phyloP scores from a whole-genome alignment of 441 rosid species.

The Adansonia gregorii region DNA sequence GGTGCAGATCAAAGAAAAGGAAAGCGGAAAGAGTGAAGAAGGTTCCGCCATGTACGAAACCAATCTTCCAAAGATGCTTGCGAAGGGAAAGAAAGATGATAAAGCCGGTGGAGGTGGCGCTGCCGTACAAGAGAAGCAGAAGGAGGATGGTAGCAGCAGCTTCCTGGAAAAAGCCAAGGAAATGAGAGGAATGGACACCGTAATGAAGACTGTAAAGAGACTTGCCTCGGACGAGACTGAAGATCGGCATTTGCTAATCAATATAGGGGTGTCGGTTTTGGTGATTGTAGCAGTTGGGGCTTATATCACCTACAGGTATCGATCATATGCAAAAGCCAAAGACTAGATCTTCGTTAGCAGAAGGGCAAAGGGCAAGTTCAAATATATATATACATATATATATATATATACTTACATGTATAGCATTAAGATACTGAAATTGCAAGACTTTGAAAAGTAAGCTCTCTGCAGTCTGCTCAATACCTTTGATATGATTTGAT shows the following conservation, averaged over 20 bases:
- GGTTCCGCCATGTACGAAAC: neutral
- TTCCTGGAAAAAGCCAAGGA: slow-evolving; percentile 16
- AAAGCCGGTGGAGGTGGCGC: neutral
- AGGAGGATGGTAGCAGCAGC: neutral
- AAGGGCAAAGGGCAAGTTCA: neutral
- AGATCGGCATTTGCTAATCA: slow-evolving; percentile 52
- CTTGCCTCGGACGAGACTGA: slow-evolving; percentile 22
- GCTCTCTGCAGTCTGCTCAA: neutral
- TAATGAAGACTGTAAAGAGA: slow-evolving; percentile 10
- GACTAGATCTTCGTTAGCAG: neutral
- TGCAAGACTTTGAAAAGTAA: too few species aligned
- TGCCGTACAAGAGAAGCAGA: neutral
- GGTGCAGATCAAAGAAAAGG: neutral
- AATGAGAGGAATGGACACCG: neutral
- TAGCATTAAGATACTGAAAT: too few species aligned
- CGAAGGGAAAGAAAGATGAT: neutral
- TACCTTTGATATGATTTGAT: neutral
- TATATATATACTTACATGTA: too few species aligned
- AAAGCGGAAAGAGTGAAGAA: neutral
- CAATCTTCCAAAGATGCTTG: neutral
- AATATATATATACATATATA: neutral
- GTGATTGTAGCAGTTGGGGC: slow-evolving; percentile 71
- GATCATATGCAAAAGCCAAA: slow-evolving; percentile 26
- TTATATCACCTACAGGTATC: slow-evolving; percentile 49
- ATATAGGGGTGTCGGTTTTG: slow-evolving; percentile 66